Conservation (phyloP, 345 rosid species). For the Linum usitatissimum region DNA sequence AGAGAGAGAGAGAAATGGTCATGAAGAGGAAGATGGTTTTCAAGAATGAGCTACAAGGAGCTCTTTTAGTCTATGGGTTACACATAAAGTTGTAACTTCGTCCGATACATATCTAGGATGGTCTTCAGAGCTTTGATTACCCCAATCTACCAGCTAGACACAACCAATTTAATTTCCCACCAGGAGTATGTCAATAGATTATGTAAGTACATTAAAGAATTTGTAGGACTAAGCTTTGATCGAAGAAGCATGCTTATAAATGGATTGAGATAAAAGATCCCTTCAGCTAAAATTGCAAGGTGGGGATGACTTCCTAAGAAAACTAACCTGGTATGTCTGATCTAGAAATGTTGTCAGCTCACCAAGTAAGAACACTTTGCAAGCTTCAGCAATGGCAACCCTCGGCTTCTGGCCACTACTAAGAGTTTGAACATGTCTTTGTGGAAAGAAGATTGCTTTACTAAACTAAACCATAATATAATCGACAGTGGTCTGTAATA, state of each 20-base stretch:
- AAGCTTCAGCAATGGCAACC: constrained; percentile 92
- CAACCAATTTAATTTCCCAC: neutral
- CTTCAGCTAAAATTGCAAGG: neutral
- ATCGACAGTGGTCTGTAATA: neutral
- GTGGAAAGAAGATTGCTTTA: constrained; percentile 16
- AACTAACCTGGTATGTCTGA: constrained; percentile 64
- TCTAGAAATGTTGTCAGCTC: constrained; percentile 93
- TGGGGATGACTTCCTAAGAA: neutral
- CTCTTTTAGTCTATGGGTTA: constrained; percentile 88
- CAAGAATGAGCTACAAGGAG: no score
- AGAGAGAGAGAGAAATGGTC: no score
- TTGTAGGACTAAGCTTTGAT: no score
- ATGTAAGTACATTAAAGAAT: no score
- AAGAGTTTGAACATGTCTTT: constrained; percentile 92
- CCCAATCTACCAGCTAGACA: constrained; percentile 43
- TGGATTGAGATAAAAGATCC: no score
- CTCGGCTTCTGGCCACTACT: constrained; percentile 97
- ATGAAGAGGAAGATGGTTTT: no score
- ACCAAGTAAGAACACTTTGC: constrained; percentile 71
- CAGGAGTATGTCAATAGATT: no score
- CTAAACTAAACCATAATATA: neutral
- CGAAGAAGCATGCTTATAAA: no score
- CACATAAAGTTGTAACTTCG: constrained; percentile 81
- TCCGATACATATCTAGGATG: constrained; percentile 38
- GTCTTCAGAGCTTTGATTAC: constrained; percentile 76